Evolutionary conservation across 2,329 filamentous ascomycete genomes (phyloP).

Genomic region (Apiospora koreana): DNA sequence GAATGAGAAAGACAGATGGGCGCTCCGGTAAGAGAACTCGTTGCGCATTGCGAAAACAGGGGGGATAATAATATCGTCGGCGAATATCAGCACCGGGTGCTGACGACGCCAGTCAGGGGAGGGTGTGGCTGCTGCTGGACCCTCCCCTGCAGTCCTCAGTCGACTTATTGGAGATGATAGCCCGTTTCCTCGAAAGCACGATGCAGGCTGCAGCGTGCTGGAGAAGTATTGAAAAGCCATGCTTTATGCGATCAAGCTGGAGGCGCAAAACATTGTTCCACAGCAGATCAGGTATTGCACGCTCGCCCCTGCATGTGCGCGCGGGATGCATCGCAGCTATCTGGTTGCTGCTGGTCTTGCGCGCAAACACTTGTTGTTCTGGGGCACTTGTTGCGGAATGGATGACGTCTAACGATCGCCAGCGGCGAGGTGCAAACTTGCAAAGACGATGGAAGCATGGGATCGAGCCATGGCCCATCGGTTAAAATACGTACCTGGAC

Average conservation of each 20-base stretch:
- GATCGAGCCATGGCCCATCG: background rate
- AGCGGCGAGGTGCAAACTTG: background rate
- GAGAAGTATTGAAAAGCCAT: slow-evolving; percentile 5
- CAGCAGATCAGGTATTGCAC: background rate
- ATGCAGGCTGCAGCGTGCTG: slow-evolving; percentile 1
- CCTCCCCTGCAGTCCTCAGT: background rate
- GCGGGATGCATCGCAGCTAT: background rate
- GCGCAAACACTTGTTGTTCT: background rate
- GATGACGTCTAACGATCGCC: background rate
- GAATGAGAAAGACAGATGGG: background rate
- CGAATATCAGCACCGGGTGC: background rate
- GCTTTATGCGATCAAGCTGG: background rate
- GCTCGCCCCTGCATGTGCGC: background rate
- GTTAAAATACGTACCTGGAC: background rate
- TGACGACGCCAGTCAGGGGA: background rate
- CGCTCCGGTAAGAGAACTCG: background rate
- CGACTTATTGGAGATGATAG: background rate
- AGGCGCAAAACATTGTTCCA: background rate
- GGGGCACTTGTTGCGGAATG: background rate
- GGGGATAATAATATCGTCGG: slow-evolving; percentile 1
- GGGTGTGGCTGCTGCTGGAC: background rate
- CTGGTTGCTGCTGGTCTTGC: background rate
- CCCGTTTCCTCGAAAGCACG: background rate
- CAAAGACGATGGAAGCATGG: background rate
- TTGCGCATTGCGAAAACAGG: background rate